Evolutionary conservation across 768 basidiomycete genomes (phyloP), one percentile per base, ranked within the genome.

Genomic region (Tremella fuciformis): DNA sequence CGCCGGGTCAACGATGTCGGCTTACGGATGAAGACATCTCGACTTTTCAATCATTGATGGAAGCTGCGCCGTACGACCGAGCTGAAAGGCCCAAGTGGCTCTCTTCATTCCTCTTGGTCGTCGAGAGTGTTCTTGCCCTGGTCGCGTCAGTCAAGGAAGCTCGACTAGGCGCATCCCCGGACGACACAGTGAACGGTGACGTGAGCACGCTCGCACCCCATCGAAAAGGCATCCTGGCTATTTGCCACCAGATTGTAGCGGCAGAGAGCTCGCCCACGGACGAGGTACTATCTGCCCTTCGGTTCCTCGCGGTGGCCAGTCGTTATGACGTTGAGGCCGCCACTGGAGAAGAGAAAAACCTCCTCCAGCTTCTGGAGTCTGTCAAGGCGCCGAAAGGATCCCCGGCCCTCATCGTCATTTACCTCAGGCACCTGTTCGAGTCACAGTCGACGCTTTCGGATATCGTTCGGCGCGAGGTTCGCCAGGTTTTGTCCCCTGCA

Each of bases 391-490:
- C 26, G 24, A 61, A 77, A 2, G 86, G 87, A 18, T 87, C 86
- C 63, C 89, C 90, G 47, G 85, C 88, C 0, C 90, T 91, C 74
- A 83, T 91, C 54, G 85, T 86, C 41, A 88, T 87, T 68, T 88
- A 97, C 60, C 80, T 97, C n/a, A 87, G 96, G 7, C 96, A 99
- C 71, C 78, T 90, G 53, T 84, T 93, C 50, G 96, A 99, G 77
- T 89, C 92, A 63, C 68, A 81, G 1, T 71, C 78, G 1, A 67
- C 62, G 0, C 74, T 98, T 42, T 82, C 84, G 56, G 80, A 79
- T 9, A 81, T 89, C 65, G 92, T 99, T 85, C 83, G 83, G 21
- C 85, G 88, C 62, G 87, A 90, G 59, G 82, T 98, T 69, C 87
- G 85, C 66, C 83, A 86, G 1, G 91, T 87, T 79, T 86, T 96